phyloP scores from a whole-genome alignment of 2,329 filamentous ascomycete species.

The Aspergillus sergii region DNA sequence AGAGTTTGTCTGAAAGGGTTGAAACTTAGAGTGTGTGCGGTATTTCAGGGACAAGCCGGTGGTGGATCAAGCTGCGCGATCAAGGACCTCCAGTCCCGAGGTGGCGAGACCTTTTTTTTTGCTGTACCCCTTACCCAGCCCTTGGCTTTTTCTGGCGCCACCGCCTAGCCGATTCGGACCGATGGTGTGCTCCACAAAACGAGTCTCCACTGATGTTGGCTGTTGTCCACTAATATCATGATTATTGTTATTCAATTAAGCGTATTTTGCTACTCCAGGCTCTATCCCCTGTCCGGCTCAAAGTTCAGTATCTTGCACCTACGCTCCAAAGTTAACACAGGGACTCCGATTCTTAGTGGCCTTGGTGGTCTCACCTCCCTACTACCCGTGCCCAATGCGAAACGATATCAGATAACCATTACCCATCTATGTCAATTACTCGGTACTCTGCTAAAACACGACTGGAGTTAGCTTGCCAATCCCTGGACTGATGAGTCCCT shows the following conservation, averaged over 20 bases:
- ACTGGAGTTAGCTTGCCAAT: too few relatives aligned
- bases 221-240: conserved; percentile 7
- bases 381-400: not conserved
- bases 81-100: conserved; percentile 31
- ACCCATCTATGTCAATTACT: too few relatives aligned
- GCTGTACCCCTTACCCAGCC: conserved; percentile 21
- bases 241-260: not conserved
- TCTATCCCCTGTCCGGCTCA: not conserved
- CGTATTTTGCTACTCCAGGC: not conserved
- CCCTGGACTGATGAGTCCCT: too few relatives aligned
- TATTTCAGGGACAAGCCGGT: conserved; percentile 24
- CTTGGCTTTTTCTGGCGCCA: conserved; percentile 31
- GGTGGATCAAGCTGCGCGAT: conserved; percentile 16
- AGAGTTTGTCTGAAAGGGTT: not conserved
- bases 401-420: not conserved
- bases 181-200: conserved; percentile 10
- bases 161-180: conserved; percentile 35
- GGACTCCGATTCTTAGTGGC: not conserved
- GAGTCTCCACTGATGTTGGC: not conserved
- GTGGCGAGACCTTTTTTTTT: conserved; percentile 36
- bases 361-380: not conserved
- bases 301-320: not conserved
- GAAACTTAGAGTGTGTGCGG: not conserved
- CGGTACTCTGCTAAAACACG: too few relatives aligned
- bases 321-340: not conserved